Percentiles rank a stretch among this genome's conserved stretches.
These are phyloP conservation scores for Neonectria hederae DNA, from an alignment of 2,329 filamentous ascomycete species.

Conservation along the genomic window DNA sequence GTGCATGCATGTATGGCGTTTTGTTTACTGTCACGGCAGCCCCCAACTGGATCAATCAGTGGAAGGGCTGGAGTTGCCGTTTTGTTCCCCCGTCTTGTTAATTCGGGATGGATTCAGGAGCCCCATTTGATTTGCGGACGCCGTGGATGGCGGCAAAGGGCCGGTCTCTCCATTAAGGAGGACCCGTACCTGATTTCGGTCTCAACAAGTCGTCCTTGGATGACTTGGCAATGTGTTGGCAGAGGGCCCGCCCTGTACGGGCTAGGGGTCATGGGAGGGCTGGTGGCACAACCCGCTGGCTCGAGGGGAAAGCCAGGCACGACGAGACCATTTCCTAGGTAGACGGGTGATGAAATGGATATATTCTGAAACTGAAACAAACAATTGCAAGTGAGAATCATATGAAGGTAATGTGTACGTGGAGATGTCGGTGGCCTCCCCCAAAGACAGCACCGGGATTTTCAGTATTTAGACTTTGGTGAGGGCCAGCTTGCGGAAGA, in stretches of 20 bases:
- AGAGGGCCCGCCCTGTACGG: background rate
- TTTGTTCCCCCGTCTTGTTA: conserved; percentile 9
- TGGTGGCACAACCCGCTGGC: conserved; percentile 33
- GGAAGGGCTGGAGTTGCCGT: conserved; percentile 1
- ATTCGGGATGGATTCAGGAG: background rate
- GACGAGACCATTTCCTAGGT: conserved; percentile 8
- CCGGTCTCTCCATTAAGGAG: conserved; percentile 25
- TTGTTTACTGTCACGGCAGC: conserved; percentile 37
- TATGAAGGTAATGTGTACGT: background rate
- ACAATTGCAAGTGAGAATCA: background rate
- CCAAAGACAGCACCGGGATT: background rate
- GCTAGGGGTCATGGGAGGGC: background rate
- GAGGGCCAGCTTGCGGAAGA: too few relatives aligned
- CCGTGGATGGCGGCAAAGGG: conserved; percentile 3
- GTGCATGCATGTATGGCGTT: conserved; percentile 46
- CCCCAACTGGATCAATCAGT: conserved; percentile 22
- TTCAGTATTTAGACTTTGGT: background rate
- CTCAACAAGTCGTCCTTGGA: background rate
- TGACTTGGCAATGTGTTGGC: conserved; percentile 4
- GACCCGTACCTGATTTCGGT: conserved; percentile 8
- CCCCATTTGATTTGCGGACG: background rate
- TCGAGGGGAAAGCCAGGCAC: conserved; percentile 16
- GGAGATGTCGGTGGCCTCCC: background rate
- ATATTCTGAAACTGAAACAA: conserved; percentile 8
- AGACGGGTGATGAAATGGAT: conserved; percentile 14